Evolutionary conservation across 441 rosid species (phyloP), one percentile per base, ranked within the genome.

Genomic region (Populus trichocarpa): DNA sequence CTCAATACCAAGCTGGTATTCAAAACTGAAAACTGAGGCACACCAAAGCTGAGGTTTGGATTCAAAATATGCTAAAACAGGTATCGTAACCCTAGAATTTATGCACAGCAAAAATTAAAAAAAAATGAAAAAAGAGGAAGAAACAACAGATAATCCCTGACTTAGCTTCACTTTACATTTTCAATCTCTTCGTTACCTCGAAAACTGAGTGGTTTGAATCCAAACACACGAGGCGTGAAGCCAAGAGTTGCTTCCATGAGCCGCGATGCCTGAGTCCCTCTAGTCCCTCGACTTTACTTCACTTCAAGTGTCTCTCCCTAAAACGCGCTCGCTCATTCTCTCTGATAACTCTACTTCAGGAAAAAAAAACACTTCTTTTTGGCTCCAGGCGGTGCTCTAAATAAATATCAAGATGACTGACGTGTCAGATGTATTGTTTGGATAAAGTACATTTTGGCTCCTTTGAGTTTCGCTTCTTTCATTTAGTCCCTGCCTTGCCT

Each of bases 191-290:
- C 20, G 78, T 73, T 53, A 88, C 90, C 90, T 77, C 74, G 76
- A 73, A 78, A 4, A 20, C 75, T 75, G n/a, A 70, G 18, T 3
- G 83, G 78, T 28, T 71, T 81, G 46, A 53, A 16, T 8, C 72
- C 70, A 57, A 84, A 73, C 53, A 79, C 61, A 10, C 50, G 78
- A 2, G 81, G 76, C 70, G 73, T 36, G 75, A 81, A 81, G 69
- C 71, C 72, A 28, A 86, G 77, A 81, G 84, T 81, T 26, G 90
- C 86, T 77, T 83, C 92, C 92, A 87, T 87, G 65, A 80, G 74
- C 74, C 20, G 69, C 64, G 69, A 53, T 16, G 61, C 61, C 61
- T 53, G 61, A 53, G 8, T 18, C 61, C 61, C 61, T 16, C 8
- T 0, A 16, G 61, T 53, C 61, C 61, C 61, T 53, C 61, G n/a